Evolutionary conservation across 1,284 basidiomycete genomes (phyloP), one percentile per base, ranked within the genome.

Genomic region (Apiotrichum laibachii): DNA sequence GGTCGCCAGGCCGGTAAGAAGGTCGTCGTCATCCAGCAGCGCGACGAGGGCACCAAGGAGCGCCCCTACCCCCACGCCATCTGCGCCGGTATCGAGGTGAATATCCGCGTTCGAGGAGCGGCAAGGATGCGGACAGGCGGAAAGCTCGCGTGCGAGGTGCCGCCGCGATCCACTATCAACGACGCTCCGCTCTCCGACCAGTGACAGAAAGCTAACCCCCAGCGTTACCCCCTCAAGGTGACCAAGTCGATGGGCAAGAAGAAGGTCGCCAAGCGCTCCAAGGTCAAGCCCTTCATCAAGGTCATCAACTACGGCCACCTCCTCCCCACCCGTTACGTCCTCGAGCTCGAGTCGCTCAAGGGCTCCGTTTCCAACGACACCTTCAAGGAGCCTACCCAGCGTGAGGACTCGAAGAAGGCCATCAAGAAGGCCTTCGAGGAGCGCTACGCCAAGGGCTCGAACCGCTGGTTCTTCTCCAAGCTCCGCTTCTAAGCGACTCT

Each of bases 271-370:
- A 85, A 84, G 81, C 85, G 93, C 82, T 91, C 86, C 82, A 93
- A 92, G 82, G 88, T 97, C 79, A 97, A 97, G 86, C 93, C 93
- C 70, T 97, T 97, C 81, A 92, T 97, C 85, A 96, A 96, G 86
- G 92, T 94, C 64, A 81, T 96, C 80, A 97, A 97, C 86, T 96
- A 96, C 84, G 89, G 91, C 63, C 93, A 97, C 81, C 84, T 97
- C 64, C 94, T 96, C 87, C 93, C 93, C 56, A 97, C 93, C 68
- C 92, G 94, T 79, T 97, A 97, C 81, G 88, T 89, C 63, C 85
- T 97, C 72, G 93, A 97, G 79, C 83, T 97, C 72, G 93, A 97
- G 80, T 85, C 86, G 59, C 82, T 97, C 73, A 97, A 96, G 84
- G 89, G 89, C 62, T 81, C 85, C 55, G 87, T 94, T 61, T 81